Conservation (phyloP, 2,329 filamentous ascomycete genomes). For the Xylaria sp. region DNA sequence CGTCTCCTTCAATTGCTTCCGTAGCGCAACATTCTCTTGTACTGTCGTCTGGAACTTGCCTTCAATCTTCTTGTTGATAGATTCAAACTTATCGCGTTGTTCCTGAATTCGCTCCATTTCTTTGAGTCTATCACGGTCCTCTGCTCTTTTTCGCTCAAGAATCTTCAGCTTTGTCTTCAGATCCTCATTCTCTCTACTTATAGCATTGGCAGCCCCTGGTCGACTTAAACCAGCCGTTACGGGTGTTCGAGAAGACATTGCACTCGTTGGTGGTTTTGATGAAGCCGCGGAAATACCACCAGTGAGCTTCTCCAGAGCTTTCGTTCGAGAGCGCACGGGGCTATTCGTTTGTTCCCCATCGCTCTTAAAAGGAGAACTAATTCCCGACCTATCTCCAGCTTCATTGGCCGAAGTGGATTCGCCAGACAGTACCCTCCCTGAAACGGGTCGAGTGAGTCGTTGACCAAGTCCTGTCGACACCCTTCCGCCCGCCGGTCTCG, state of each 20-base stretch:
- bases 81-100: conserved; percentile 82
- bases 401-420: conserved; percentile 60
- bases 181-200: conserved; percentile 80
- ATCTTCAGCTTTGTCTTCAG: conserved; percentile 88
- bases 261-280: conserved; percentile 45
- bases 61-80: conserved; percentile 90
- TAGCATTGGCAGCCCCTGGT: conserved; percentile 60
- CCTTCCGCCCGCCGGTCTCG: conserved; percentile 57
- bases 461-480: conserved; percentile 52
- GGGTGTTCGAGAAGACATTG: conserved; percentile 42
- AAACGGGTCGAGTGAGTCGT: conserved; percentile 54
- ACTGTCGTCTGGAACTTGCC: conserved; percentile 88
- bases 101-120: conserved; percentile 78
- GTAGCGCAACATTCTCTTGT: conserved; percentile 80
- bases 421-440: conserved; percentile 58
- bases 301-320: conserved; percentile 63
- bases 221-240: conserved; percentile 49
- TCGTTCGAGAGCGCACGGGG: conserved; percentile 62
- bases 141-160: conserved; percentile 85
- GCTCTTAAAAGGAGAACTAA: conserved; percentile 62
- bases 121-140: conserved; percentile 88
- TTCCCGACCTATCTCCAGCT: conserved; percentile 53
- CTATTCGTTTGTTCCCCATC: conserved; percentile 64
- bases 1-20: conserved; percentile 80
- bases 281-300: conserved; percentile 50